These are phyloP conservation scores for Ambrosiella xylebori DNA, from an alignment of 2,329 filamentous ascomycete genomes.

Conservation along the genomic window DNA sequence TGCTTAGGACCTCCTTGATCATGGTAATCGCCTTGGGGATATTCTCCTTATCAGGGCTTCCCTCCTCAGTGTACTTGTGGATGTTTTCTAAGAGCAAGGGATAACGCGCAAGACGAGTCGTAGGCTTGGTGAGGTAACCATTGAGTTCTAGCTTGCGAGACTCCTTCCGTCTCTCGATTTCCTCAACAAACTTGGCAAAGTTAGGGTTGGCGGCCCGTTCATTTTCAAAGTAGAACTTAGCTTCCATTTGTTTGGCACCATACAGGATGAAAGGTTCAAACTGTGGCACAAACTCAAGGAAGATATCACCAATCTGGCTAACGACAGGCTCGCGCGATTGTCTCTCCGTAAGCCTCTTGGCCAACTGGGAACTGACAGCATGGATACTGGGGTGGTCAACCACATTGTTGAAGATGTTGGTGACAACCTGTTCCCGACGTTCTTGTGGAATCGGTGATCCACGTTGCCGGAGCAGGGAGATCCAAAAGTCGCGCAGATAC, in stretches of 20 bases:
- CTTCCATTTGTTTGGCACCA: conserved; percentile 86
- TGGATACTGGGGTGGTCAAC: conserved; percentile 71
- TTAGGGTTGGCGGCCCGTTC: conserved; percentile 73
- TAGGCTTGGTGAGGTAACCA: conserved; percentile 94
- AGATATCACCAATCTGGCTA: conserved; percentile 79
- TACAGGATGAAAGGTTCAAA: conserved; percentile 96
- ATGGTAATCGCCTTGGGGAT: conserved; percentile 75
- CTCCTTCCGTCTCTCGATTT: conserved; percentile 89
- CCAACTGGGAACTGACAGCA: conserved; percentile 74
- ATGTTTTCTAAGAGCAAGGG: conserved; percentile 83
- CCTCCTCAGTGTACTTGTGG: conserved; percentile 77
- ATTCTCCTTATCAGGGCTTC: conserved; percentile 66
- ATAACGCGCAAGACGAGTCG: conserved; percentile 84
- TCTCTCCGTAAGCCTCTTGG: conserved; percentile 69
- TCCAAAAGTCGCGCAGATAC: conserved; percentile 97
- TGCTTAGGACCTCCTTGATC: conserved; percentile 72
- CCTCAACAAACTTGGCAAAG: conserved; percentile 85
- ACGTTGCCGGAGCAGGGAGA: conserved; percentile 69
- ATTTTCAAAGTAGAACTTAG: conserved; percentile 95
- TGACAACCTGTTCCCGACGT: conserved; percentile 75
- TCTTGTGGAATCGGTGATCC: conserved; percentile 78
- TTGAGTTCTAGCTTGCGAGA: conserved; percentile 93
- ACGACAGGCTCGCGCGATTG: conserved; percentile 88
- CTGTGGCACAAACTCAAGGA: conserved; percentile 75
- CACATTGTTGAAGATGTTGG: conserved; percentile 89